These are phyloP conservation scores for Syzygium syzygioides DNA, from an alignment of 441 rosid species.

Conservation along the genomic window DNA sequence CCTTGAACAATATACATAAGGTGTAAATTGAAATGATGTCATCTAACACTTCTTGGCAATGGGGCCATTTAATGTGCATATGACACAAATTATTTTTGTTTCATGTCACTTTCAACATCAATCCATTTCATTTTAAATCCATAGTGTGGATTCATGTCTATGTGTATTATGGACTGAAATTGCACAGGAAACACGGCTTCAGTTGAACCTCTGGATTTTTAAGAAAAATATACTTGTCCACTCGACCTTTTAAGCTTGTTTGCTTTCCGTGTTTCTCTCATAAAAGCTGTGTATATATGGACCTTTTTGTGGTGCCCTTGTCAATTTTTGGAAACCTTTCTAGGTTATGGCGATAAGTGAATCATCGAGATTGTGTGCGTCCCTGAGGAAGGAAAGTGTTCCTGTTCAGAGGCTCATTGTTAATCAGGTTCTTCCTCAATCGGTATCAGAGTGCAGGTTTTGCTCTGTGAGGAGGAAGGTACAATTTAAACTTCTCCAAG, in stretches of 20 bases:
- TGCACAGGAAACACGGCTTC: neutral
- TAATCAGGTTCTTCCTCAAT: slow-evolving; percentile 61
- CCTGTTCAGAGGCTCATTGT: slow-evolving; percentile 59
- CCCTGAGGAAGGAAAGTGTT: slow-evolving; percentile 61
- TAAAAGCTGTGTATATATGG: neutral
- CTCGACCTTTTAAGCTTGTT: neutral
- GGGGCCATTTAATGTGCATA: neutral
- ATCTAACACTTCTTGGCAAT: neutral
- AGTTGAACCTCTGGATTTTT: neutral
- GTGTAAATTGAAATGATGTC: neutral
- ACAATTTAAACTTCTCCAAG: neutral
- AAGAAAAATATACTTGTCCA: neutral
- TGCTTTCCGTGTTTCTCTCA: neutral
- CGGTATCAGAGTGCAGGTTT: slow-evolving; percentile 61
- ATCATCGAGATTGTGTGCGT: slow-evolving; percentile 63
- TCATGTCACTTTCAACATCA: neutral
- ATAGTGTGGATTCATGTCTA: neutral
- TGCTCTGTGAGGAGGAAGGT: slow-evolving; percentile 65
- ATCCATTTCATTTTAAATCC: neutral
- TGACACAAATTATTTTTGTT: neutral
- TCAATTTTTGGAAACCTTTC: neutral
- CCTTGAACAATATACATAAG: neutral
- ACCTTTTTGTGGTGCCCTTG: neutral
- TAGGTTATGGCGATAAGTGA: slow-evolving; percentile 78
- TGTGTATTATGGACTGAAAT: neutral